These are phyloP conservation scores for Suillus cothurnatus DNA, from an alignment of 768 basidiomycete species.

Conservation along the genomic window DNA sequence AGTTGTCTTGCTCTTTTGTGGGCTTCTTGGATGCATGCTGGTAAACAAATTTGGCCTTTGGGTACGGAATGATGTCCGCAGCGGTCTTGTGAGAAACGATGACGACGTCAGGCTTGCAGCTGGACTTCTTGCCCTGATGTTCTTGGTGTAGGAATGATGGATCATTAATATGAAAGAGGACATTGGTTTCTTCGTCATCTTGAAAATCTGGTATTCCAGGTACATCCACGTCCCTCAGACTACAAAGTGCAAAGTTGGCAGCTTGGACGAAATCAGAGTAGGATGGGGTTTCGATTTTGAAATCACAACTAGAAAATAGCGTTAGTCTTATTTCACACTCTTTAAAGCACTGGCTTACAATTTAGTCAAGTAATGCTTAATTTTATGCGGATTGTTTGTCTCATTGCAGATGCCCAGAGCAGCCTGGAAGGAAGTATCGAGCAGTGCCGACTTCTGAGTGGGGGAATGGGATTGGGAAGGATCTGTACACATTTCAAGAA, in stretches of 20 bases:
- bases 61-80: too few relatives aligned
- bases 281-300: background rate
- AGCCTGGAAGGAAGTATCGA: background rate
- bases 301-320: background rate
- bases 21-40: background rate
- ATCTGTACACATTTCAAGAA: too few relatives aligned
- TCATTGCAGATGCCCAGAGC: constrained; percentile 4
- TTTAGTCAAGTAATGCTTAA: background rate
- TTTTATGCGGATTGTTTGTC: background rate
- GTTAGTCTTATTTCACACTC: background rate
- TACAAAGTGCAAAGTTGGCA: background rate
- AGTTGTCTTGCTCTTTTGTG: background rate
- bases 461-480: too few relatives aligned
- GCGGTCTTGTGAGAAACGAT: background rate
- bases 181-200: background rate
- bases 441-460: too few relatives aligned
- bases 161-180: constrained; percentile 3
- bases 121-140: background rate
- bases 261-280: background rate
- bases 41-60: too few relatives aligned
- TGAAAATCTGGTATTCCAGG: background rate
- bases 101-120: constrained; percentile 4
- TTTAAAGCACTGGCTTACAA: background rate
- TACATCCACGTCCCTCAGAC: background rate
- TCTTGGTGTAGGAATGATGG: background rate